Conservation (phyloP, 1,284 basidiomycete genomes). For the Anthracocystis walkeri region DNA sequence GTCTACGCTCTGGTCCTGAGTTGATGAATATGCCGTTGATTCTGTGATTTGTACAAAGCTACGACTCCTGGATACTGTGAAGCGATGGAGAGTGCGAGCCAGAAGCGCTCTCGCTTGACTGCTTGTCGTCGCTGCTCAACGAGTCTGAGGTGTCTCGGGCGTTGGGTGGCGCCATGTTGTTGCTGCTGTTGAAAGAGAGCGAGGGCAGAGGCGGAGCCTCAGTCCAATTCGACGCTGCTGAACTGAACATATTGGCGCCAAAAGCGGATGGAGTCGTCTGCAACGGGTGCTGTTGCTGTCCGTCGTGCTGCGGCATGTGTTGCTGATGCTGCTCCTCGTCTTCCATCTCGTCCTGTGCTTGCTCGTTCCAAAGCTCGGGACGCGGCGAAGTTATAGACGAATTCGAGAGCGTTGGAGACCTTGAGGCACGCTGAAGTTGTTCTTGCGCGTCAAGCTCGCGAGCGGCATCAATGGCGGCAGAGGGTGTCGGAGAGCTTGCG, state of each 20-base stretch:
- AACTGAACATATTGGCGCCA: not conserved
- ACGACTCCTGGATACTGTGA: not conserved
- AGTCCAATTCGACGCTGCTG: not conserved
- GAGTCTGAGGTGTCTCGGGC: not conserved
- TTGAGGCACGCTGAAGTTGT: not conserved
- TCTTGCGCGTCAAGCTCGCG: not conserved
- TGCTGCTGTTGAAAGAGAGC: constrained; percentile 12
- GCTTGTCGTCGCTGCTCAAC: constrained; percentile 2
- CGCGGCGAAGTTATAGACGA: not conserved
- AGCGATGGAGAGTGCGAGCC: not conserved
- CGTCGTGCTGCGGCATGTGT: too few species aligned
- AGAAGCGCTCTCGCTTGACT: constrained; percentile 8
- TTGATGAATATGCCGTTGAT: not conserved
- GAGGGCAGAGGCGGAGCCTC: not conserved
- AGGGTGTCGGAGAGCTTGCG: not conserved
- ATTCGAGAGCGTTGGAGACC: constrained; percentile 2
- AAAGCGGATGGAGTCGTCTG: not conserved
- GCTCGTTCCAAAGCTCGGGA: not conserved
- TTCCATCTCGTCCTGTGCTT: not conserved
- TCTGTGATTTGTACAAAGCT: not conserved
- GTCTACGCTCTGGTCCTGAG: not conserved
- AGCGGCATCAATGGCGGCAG: not conserved
- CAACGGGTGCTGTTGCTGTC: not conserved
- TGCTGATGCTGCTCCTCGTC: too few species aligned
- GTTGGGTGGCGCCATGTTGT: not conserved